Evolutionary conservation across 2,329 filamentous ascomycete species (phyloP).

Genomic region (Fusarium pseudocircinatum): DNA sequence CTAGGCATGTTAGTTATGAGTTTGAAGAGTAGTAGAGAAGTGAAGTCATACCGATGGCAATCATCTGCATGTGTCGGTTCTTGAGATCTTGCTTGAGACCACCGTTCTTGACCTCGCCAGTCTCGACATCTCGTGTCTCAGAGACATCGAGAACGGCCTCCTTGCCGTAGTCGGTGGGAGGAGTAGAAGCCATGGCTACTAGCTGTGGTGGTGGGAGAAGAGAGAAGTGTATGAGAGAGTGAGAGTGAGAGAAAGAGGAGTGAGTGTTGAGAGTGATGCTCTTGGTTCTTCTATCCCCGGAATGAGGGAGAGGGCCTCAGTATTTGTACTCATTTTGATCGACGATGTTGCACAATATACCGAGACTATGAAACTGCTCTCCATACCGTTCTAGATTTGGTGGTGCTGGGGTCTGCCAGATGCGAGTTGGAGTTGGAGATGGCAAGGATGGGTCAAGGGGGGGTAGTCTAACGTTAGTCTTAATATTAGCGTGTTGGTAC

Average conservation of each 20-base stretch:
- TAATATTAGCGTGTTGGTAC: neutral
- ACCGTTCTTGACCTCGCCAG: slow-evolving; percentile 32
- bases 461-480: neutral
- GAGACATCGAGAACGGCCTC: slow-evolving; percentile 31
- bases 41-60: slow-evolving; percentile 73
- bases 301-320: slow-evolving; percentile 1
- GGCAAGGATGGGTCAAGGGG: slow-evolving; percentile 10
- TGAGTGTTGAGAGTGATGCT: slow-evolving; percentile 29
- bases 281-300: slow-evolving; percentile 26
- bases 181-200: slow-evolving; percentile 29
- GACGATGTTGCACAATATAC: slow-evolving; percentile 3
- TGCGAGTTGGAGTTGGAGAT: slow-evolving; percentile 12
- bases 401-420: slow-evolving; percentile 15
- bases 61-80: slow-evolving; percentile 93
- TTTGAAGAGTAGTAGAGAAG: neutral
- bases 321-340: slow-evolving; percentile 34
- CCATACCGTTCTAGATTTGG: slow-evolving; percentile 32
- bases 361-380: slow-evolving; percentile 4
- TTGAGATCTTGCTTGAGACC: slow-evolving; percentile 71
- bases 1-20: slow-evolving; percentile 14
- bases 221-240: neutral
- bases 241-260: neutral
- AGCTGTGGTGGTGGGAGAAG: neutral
- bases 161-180: slow-evolving; percentile 33
- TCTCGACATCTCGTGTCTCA: slow-evolving; percentile 32